phyloP scores from a whole-genome alignment of 139 green algal species.

The Chara braunii region DNA sequence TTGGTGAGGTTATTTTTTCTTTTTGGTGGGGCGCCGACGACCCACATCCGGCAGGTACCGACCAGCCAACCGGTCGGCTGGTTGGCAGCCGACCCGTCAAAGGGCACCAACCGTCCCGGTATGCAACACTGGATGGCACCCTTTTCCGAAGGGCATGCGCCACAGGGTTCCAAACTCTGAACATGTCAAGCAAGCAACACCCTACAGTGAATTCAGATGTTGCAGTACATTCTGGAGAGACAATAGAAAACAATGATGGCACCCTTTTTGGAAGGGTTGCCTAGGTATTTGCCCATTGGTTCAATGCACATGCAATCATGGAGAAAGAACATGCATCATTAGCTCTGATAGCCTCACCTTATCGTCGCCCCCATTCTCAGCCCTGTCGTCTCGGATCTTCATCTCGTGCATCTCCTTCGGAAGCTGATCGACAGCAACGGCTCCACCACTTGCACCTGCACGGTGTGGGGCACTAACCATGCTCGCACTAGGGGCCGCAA shows the following conservation, averaged over 20 bases:
- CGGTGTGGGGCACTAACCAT: neutral
- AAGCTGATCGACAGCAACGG: conserved; percentile 8
- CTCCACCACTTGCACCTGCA: neutral
- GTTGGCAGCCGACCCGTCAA: no score
- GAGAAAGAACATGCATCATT: neutral
- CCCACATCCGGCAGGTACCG: no score
- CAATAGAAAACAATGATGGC: neutral
- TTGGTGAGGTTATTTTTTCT: no score
- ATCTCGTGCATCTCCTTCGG: conserved; percentile 21
- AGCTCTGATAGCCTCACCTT: neutral
- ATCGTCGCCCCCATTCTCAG: neutral
- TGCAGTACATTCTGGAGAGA: neutral
- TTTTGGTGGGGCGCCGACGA: no score
- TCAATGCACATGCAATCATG: neutral
- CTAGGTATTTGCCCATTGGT: neutral
- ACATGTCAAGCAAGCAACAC: neutral
- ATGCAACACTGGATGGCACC: no score
- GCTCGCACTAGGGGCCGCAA: neutral
- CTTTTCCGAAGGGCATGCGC: no score
- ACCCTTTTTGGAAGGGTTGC: neutral
- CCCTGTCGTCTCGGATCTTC: conserved; percentile 11
- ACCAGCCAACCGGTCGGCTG: no score
- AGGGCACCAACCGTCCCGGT: no score
- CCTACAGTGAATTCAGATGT: neutral
- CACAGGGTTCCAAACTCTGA: no score